Evolutionary conservation across 2,329 filamentous ascomycete genomes (phyloP).

Genomic region (Atkinsonella texensis): DNA sequence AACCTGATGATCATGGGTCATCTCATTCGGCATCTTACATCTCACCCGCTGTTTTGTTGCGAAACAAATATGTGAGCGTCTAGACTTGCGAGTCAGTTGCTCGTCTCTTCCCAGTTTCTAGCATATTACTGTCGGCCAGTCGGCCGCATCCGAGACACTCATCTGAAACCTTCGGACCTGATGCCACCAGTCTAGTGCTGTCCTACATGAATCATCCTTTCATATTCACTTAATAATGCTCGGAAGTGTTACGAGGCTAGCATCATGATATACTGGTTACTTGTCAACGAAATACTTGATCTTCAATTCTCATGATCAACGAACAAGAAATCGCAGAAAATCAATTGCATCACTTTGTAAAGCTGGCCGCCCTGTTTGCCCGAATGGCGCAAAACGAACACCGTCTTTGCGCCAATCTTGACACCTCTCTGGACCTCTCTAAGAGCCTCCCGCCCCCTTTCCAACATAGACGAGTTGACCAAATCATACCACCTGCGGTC

Average conservation of each 20-base stretch:
- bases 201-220: not conserved
- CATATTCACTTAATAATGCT: not conserved
- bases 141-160: not conserved
- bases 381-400: not conserved
- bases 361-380: too few relatives aligned
- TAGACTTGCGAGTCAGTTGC: not conserved
- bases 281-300: not conserved
- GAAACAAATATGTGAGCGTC: not conserved
- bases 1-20: not conserved
- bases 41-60: not conserved
- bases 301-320: not conserved
- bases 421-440: not conserved
- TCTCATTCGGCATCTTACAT: not conserved
- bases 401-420: not conserved
- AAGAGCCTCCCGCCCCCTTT: slow-evolving; percentile 23
- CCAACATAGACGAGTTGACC: slow-evolving; percentile 24
- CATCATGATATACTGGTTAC: too few relatives aligned
- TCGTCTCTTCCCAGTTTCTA: too few relatives aligned
- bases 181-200: too few relatives aligned
- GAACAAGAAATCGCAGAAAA: too few relatives aligned
- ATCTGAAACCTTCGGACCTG: not conserved
- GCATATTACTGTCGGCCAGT: not conserved
- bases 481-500: slow-evolving; percentile 28
- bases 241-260: too few relatives aligned
- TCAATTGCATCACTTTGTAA: too few relatives aligned